Evolutionary conservation across 1,139 yeast genomes (phyloP), one percentile per base, ranked within the genome.

Genomic region (Suhomyces maxii): DNA sequence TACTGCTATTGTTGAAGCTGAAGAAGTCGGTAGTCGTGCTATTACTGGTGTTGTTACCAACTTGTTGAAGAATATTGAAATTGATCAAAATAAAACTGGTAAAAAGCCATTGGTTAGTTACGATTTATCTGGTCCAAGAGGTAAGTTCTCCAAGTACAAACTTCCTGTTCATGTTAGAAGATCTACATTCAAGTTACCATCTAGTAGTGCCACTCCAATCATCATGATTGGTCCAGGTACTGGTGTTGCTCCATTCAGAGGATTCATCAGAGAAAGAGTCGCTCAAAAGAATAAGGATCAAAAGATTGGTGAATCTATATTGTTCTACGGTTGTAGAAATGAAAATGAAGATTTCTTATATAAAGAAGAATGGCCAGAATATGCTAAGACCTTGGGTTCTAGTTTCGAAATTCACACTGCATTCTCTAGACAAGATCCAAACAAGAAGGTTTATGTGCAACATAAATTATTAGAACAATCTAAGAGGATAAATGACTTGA

Each of bases 191-290:
- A 91, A 89, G 73, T 77, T 93, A 53, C 99, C 99, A n/a, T 76
- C 90, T 12, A 89, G 89, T 62, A 85, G 95, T 30, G 67, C 80
- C 12, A 83, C 86, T 39, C 97, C 99, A 8, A 79, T 93, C 33
- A 89, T 93, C 57, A 82, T 91, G 86, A 79, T 93, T 63, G 99
- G 99, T 34, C 98, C 99, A 41, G 99, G 99, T 54, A 93, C 99
- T 7, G 99, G 99, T 64, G 93, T 93, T 47, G 98, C 99, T 9
- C 99, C 99, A 51, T 86, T 93, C 73, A 85, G 98, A 69, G 97
- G 96, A 2, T 90, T 93, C 56, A 69, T 93, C 37, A 84, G 95
- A 67, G 97, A 90, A 67, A 84, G 95, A 59, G 86, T 67, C 13
- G 64, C 70, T 18, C 64, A 66, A 40, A 80, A 41, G 47, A 53